Evolutionary conservation across 805 yeast species (phyloP).

Genomic region (Ogataea thermomethanolica): DNA sequence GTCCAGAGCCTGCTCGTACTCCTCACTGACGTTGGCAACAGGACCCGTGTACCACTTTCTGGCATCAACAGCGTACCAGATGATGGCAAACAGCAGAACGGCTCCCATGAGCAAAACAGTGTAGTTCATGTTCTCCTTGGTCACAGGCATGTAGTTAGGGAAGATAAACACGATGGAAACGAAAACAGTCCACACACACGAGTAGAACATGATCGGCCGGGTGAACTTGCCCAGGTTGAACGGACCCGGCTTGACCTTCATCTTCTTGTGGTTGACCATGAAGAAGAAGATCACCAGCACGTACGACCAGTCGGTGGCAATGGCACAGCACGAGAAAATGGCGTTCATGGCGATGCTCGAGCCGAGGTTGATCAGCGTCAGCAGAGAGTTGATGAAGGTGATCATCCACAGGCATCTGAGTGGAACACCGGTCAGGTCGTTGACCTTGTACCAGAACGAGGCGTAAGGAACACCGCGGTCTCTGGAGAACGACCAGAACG

Average conservation of each 20-base stretch:
- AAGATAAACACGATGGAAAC: conserved; percentile 47
- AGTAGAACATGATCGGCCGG: conserved; percentile 38
- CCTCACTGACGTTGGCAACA: conserved; percentile 42
- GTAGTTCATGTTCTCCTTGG: conserved; percentile 48
- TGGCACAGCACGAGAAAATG: conserved; percentile 50
- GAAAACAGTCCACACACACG: conserved; percentile 45
- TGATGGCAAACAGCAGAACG: conserved; percentile 35
- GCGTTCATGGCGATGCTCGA: conserved; percentile 49
- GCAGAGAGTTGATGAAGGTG: conserved; percentile 38
- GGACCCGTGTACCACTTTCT: conserved; percentile 57
- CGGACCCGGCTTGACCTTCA: conserved; percentile 47
- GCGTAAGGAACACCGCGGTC: conserved; percentile 51
- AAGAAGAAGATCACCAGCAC: conserved; percentile 42
- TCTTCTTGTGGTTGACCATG: conserved; percentile 42
- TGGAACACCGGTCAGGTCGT: conserved; percentile 41
- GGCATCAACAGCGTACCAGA: conserved; percentile 48
- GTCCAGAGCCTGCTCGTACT: conserved; percentile 22
- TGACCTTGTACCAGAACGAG: conserved; percentile 40
- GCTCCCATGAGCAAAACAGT: conserved; percentile 48
- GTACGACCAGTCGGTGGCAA: conserved; percentile 50
- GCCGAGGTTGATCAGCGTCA: conserved; percentile 43
- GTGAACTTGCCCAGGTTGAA: conserved; percentile 44
- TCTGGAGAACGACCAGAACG: conserved; percentile 55
- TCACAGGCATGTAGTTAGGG: conserved; percentile 47
- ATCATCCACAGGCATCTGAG: conserved; percentile 43